These are phyloP conservation scores for Ambrosia artemisiifolia DNA, from an alignment of 129 eudicot species.

Conservation along the genomic window DNA sequence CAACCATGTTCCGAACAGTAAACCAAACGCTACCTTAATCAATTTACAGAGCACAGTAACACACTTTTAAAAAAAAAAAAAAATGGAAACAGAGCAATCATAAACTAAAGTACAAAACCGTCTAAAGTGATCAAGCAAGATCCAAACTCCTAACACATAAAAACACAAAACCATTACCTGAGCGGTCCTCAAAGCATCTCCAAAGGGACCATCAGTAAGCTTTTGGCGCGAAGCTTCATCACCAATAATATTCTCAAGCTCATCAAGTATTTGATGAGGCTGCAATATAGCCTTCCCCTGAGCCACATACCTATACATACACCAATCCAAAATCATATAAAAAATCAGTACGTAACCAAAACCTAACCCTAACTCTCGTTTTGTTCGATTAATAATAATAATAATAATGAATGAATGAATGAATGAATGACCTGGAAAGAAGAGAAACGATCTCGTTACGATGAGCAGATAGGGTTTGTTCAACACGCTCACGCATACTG, in stretches of 20 bases:
- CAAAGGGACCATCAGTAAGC: slow-evolving; percentile 73
- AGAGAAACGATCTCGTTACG: slow-evolving; percentile 88
- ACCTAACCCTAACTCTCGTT: slow-evolving; percentile 9
- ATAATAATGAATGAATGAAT: too few relatives aligned
- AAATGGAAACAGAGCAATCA: slow-evolving; percentile 10
- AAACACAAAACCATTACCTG: slow-evolving; percentile 42
- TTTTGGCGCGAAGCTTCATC: slow-evolving; percentile 38
- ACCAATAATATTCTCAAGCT: slow-evolving; percentile 55
- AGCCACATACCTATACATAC: slow-evolving; percentile 64
- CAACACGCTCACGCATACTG: slow-evolving; percentile 86
- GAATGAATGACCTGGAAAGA: slow-evolving; percentile 62
- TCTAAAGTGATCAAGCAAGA: background rate
- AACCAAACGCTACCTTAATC: background rate
- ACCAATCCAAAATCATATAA: background rate
- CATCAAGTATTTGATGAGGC: slow-evolving; percentile 82
- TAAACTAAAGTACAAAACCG: background rate
- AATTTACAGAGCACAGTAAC: slow-evolving; percentile 4
- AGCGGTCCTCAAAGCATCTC: slow-evolving; percentile 70
- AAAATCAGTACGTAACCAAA: background rate
- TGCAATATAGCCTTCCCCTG: slow-evolving; percentile 96
- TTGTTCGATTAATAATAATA: background rate
- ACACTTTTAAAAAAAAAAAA: background rate
- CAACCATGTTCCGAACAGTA: background rate
- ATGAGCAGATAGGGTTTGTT: slow-evolving; percentile 76
- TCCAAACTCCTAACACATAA: background rate